Base-by-base conservation (phyloP, 2,329 filamentous ascomycete genomes). In the Scytalidium lignicola region DNA sequence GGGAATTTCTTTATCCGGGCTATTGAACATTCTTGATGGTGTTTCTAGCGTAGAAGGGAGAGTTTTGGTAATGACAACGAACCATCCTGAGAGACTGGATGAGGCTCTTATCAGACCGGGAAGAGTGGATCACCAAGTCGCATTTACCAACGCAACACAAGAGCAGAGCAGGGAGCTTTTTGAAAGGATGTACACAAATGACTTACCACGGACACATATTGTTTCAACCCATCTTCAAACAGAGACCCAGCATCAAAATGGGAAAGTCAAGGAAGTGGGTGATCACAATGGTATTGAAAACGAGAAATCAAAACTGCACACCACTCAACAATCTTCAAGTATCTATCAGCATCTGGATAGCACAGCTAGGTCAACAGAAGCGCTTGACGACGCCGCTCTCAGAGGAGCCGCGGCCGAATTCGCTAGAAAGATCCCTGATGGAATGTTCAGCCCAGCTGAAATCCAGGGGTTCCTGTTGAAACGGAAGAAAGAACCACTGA, bases 31-130 rank as follows among this genome's bases (percentile, higher is more conserved):
- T 50, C 89, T 95, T 51, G 58, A 61, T 50, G 57, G 89, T 48
- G 87, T 90, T 1, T 86, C 85, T 1, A 86, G 83, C 2, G 86
- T 88, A 58, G 88, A 92, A 68, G 88, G 87, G 21, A 79, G 86
- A 42, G 79, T 92, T 12, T 76, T 92, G 17, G 83, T 92, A 69
- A 90, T 91, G 85, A 91, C 88, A 0, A 90, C 86, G 26, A 93
- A 92, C 66, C 78, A 82, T 51, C 84, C 85, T 2, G 83, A 91
- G 58, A 74, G 79, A 13, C 77, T 92, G 0, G 87, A 91, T 61
- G 76, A 83, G 42, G 87, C 86, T 0, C 74, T 93, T 5, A 83
- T 90, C 44, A 75, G 87, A 0, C 86, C 88, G 0, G 86, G 87
- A 1, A 75, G 86, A 1, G 82, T 91, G 3, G 87, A 91, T 54